phyloP scores from a whole-genome alignment of 1,139 yeast genomes.

The Eremothecium coryli region DNA sequence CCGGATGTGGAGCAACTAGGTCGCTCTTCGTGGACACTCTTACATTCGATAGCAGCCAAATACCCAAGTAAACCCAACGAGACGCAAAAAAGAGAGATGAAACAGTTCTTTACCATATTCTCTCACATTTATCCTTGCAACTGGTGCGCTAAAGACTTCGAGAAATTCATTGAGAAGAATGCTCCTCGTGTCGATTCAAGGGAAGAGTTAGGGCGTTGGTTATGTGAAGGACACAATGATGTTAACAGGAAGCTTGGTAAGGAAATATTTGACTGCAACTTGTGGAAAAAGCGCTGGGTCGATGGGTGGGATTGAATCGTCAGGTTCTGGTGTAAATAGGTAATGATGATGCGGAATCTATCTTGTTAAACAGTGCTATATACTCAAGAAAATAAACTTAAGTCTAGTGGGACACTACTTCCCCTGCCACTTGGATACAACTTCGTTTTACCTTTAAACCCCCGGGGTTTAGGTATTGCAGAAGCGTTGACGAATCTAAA shows the following conservation, averaged over 20 bases:
- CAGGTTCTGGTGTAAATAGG: no score
- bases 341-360: no score
- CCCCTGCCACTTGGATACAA: conserved; percentile 96
- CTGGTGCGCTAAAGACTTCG: conserved; percentile 85
- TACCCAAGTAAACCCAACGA: conserved; percentile 65
- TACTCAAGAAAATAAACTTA: conserved; percentile 34
- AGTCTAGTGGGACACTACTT: conserved; percentile 78
- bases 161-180: conserved; percentile 47
- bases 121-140: conserved; percentile 88
- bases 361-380: not conserved
- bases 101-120: conserved; percentile 58
- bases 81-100: conserved; percentile 62
- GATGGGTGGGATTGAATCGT: conserved; percentile 53
- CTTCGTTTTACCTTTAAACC: conserved; percentile 59
- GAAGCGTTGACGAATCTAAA: conserved; percentile 61
- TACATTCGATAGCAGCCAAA: conserved; percentile 84
- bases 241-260: conserved; percentile 82
- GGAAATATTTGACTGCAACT: conserved; percentile 71
- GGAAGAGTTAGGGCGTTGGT: conserved; percentile 81
- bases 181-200: conserved; percentile 63
- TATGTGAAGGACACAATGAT: conserved; percentile 89
- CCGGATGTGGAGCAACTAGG: conserved; percentile 83
- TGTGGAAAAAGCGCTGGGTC: conserved; percentile 92
- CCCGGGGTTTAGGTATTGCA: conserved; percentile 77
- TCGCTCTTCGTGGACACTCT: conserved; percentile 81